These are phyloP conservation scores for Lichtheimia corymbifera DNA, from an alignment of 371 early-diverging fungal species.

Conservation along the genomic window DNA sequence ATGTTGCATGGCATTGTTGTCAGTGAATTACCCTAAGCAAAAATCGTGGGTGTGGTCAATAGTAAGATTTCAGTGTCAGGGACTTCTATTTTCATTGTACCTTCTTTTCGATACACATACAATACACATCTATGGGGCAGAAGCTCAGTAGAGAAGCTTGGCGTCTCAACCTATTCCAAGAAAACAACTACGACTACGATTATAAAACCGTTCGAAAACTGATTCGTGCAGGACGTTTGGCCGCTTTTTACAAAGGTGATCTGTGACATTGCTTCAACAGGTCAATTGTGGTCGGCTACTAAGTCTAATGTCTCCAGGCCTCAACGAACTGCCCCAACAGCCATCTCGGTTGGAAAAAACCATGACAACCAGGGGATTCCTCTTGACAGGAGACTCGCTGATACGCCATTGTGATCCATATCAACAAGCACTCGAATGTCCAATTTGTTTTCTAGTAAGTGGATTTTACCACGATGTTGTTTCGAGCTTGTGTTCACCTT, in stretches of 20 bases:
- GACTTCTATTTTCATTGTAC: not conserved
- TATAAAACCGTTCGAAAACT: conserved; percentile 62
- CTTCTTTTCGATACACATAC: not conserved
- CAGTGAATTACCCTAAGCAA: not conserved
- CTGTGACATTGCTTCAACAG: not conserved
- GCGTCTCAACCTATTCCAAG: not conserved
- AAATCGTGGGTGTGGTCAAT: not conserved
- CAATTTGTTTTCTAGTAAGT: conserved; percentile 65
- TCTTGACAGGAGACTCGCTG: not conserved
- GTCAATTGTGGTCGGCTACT: not conserved
- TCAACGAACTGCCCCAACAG: not conserved
- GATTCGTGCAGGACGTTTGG: conserved; percentile 71
- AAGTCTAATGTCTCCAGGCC: conserved; percentile 5
- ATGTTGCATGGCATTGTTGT: not conserved
- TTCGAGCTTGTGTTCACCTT: not conserved
- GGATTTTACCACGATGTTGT: not conserved
- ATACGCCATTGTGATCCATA: not conserved
- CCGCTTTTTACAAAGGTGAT: conserved; percentile 84
- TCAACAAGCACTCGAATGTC: conserved; percentile 82
- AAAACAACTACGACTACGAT: conserved; percentile 7
- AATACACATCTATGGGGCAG: conserved; percentile 8
- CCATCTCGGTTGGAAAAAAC: not conserved
- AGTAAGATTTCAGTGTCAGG: not conserved
- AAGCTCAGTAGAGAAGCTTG: conserved; percentile 8
- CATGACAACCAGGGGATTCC: conserved; percentile 15